A percentile compares a stretch with the other conserved stretches of the same genome.
Conservation (phyloP, 495 filamentous ascomycete species). For the Corynascus novoguineensis region DNA sequence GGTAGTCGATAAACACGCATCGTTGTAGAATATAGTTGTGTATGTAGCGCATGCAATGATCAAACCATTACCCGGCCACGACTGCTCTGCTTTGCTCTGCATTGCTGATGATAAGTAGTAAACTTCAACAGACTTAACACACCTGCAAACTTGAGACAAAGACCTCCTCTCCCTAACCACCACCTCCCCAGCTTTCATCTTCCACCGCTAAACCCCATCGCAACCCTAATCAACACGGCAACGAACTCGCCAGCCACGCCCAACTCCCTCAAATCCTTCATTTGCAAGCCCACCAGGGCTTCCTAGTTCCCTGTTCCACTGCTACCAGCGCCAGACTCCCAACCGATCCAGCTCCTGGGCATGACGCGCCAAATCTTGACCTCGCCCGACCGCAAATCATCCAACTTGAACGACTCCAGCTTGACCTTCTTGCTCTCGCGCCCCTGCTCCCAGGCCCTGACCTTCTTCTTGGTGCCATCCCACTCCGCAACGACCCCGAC, state of each 20-base stretch:
- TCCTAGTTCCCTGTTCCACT: conserved; percentile 24
- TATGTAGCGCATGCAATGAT: conserved; percentile 2
- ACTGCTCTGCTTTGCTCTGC: conserved; percentile 3
- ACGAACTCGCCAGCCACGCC: conserved; percentile 1
- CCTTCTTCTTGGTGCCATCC: conserved; percentile 98
- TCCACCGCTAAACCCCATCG: conserved; percentile 9
- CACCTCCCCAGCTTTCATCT: not conserved
- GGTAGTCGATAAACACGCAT: conserved; percentile 5
- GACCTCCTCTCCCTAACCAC: not conserved
- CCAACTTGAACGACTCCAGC: conserved; percentile 86
- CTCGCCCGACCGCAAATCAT: conserved; percentile 87
- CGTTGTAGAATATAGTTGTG: not conserved
- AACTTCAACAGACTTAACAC: not conserved
- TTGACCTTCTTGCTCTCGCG: conserved; percentile 92
- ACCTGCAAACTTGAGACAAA: not conserved
- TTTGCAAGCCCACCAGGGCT: conserved; percentile 15
- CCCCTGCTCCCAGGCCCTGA: conserved; percentile 91
- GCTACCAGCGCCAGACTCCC: conserved; percentile 44
- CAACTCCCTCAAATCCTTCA: conserved; percentile 3
- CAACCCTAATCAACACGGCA: conserved; percentile 13
- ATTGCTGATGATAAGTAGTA: not conserved
- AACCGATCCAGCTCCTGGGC: conserved; percentile 86
- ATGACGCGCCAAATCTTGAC: conserved; percentile 97
- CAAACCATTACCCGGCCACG: too few species aligned
- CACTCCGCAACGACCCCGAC: conserved; percentile 96